Evolutionary conservation across 352 stramenopile genomes (phyloP).

Genomic region (Pythium plurisporium): DNA sequence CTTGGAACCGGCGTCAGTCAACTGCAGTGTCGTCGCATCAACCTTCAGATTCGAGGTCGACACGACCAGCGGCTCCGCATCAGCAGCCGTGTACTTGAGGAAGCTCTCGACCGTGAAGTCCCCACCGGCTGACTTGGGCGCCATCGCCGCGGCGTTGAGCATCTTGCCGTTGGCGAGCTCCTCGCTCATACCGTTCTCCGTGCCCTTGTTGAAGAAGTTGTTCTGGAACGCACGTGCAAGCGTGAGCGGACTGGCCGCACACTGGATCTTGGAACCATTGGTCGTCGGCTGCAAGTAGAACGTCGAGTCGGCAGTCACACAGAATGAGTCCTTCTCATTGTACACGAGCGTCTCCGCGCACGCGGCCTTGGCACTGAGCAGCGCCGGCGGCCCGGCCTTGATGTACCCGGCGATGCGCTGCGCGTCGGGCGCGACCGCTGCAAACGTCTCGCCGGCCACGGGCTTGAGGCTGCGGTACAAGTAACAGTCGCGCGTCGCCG

Average conservation of each 20-base stretch:
- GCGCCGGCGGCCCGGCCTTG: conserved; percentile 5
- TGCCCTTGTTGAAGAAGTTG: conserved; percentile 19
- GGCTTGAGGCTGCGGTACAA: conserved; percentile 9
- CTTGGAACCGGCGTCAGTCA: conserved; percentile 4
- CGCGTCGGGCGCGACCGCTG: not conserved
- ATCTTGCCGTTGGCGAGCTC: conserved; percentile 14
- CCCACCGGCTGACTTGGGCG: not conserved
- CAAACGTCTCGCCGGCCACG: conserved; percentile 7
- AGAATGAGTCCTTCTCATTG: conserved; percentile 13
- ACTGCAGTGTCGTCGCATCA: not conserved
- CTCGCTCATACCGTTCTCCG: conserved; percentile 7
- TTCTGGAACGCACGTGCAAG: conserved; percentile 13
- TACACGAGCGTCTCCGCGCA: conserved; percentile 5
- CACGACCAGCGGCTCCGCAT: not conserved
- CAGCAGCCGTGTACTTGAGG: not conserved
- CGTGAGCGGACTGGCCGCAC: conserved; percentile 7
- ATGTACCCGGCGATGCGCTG: conserved; percentile 16
- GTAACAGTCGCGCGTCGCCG: conserved; percentile 12
- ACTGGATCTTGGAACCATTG: conserved; percentile 1
- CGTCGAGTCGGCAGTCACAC: conserved; percentile 6
- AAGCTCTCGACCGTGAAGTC: conserved; percentile 8
- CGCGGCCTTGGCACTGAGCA: conserved; percentile 11
- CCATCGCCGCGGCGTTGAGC: conserved; percentile 6
- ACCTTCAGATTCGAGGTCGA: conserved; percentile 4
- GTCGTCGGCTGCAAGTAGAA: conserved; percentile 4